Evolutionary conservation across 306 rosid genomes (phyloP), one percentile per base, ranked within the genome.

Genomic region (Pachyrhizus erosus): DNA sequence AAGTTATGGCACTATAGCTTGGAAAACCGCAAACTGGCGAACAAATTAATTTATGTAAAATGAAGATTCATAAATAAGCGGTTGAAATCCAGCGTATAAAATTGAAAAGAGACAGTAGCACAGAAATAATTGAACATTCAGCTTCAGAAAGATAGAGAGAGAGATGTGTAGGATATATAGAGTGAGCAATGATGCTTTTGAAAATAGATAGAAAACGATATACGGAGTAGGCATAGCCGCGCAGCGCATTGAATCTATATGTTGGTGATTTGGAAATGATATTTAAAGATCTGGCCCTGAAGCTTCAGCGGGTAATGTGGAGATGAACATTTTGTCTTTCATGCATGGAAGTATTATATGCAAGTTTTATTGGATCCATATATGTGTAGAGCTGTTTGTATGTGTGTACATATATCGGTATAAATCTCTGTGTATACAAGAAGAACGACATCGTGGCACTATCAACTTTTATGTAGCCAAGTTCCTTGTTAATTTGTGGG

Each of bases 271-370:
- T 8, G 76, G 84, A 85, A 85, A 86, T 77, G 80, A 85, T 87
- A 82, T 86, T 89, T 85, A 81, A 42, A 84, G 85, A 80, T 42
- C 66, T 80, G 84, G 86, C 82, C 85, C 81, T 66, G 64, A 77
- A 39, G 65, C 83, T 76, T 33, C 42, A 45, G 20, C 18, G 52
- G 60, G 34, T 31, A 61, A 60, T 84, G 90, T 86, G 91, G 94
- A 86, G 87, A 83, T 78, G 76, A 84, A 81, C 71, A 80, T 84
- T 89, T 91, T 91, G 91, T 89, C 91, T 82, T 67, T 79, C 20
- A 6, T 67, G 51, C 13, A 26, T 45, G 65, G 67, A 84, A 54
- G 73, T 80, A 73, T 87, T 87, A 80, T 46, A 37, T 8, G 70
- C 12, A 20, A 20, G 24, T 76, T 86, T 60, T 86, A 2, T 70